Conservation (phyloP, 345 rosid species). For the Cochlearia excelsa region DNA sequence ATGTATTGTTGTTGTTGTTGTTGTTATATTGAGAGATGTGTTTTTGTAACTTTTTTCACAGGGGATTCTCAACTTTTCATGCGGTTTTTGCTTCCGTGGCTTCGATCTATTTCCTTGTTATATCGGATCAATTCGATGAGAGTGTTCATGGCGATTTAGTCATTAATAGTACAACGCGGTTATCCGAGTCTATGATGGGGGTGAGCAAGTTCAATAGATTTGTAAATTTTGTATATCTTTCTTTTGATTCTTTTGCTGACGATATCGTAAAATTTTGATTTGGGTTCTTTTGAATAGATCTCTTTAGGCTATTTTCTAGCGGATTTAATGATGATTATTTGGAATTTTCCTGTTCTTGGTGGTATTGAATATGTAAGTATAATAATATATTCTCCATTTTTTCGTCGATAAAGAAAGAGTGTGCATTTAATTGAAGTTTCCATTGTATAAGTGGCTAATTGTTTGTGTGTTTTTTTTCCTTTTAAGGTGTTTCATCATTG, state of each 20-base stretch:
- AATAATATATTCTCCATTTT: no score
- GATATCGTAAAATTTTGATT: not conserved
- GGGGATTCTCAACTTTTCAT: constrained; percentile 89
- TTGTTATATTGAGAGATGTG: no score
- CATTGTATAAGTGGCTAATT: no score
- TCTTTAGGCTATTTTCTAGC: constrained; percentile 79
- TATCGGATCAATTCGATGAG: constrained; percentile 60
- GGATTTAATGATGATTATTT: constrained; percentile 72
- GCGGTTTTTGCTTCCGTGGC: constrained; percentile 60
- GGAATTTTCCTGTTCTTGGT: constrained; percentile 74
- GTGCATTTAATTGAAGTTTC: no score
- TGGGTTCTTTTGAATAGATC: constrained; percentile 38
- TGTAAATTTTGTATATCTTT: no score
- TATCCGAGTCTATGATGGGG: constrained; percentile 63
- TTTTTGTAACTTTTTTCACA: constrained; percentile 28
- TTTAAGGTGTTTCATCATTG: constrained; percentile 72
- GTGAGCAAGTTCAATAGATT: constrained; percentile 49
- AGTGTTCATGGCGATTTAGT: constrained; percentile 48
- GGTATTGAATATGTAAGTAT: constrained; percentile 76
- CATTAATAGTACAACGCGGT: constrained; percentile 48
- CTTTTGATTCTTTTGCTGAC: not conserved
- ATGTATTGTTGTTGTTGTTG: no score
- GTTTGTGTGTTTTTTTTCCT: not conserved
- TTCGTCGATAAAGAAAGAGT: no score
- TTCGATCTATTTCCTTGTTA: constrained; percentile 57